Base-by-base conservation (phyloP, 2,329 filamentous ascomycete species). In the Colletotrichum neosansevieriae region DNA sequence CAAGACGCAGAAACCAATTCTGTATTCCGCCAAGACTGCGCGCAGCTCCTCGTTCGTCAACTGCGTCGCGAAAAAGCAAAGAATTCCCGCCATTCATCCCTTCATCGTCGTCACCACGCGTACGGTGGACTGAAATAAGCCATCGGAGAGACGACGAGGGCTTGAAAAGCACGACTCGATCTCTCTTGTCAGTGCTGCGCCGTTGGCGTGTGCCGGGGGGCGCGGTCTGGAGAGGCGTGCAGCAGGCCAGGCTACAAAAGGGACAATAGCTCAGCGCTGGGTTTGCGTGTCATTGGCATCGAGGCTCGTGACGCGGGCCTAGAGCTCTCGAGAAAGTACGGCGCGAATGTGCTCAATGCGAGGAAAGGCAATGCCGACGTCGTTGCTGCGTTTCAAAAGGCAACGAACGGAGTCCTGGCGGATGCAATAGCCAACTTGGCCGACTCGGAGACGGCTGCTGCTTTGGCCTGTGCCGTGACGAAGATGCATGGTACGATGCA, bases 181-280 rank as follows among this genome's bases (percentile, higher is more conserved):
- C 12, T 79, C 78, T 2, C 83, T 88, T 56, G 72, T 81, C 59
- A 81, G 79, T 15, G 87, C 86, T 13, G 87, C 86, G 51, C 87
- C 87, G 21, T 21, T 2, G 2, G 21, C 21, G 21, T 21, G 21
- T 21, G 21, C 2, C 21, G 21, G 21, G 21, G 3, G 21, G 21
- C n/a, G 4, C 21, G 21, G 21, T 21, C 21, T 21, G 21, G 21
- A 2, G 21, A 21, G 21, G 2, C 21, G 21, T 21, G 21, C 21
- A 3, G 21, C 21, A 21, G 21, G 21, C 21, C 2, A 4, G 21
- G 2, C 21, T 21, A 4, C 3, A 44, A 15, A 6, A 64, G 6
- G 92, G 92, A 6, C 88, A 94, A 78, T 90, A 85, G 49, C 86
- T 94, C 32, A 78, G 93, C 92, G 10, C 94, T 95, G 92, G 92